A percentile compares a stretch with the other conserved stretches of the same genome.
Evolutionary conservation across 768 basidiomycete genomes (phyloP).

Genomic region (Podaxis sp.): DNA sequence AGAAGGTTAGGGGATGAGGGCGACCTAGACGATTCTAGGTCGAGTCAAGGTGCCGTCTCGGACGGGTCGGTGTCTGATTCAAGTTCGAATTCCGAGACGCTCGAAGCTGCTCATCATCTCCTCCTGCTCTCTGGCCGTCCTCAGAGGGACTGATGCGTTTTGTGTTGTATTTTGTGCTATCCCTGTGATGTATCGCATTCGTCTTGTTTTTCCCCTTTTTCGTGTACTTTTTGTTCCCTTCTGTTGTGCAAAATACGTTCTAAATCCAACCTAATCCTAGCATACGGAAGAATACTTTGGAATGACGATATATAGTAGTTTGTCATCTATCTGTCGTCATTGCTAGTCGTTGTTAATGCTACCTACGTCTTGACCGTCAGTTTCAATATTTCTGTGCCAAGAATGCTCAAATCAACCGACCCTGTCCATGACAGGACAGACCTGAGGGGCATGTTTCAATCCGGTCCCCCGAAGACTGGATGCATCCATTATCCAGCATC

Average conservation of each 20-base stretch:
- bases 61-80: not conserved
- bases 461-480: not conserved
- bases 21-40: not conserved
- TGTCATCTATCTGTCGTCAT: not conserved
- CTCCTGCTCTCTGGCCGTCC: slow-evolving; percentile 5
- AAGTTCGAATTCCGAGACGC: not conserved
- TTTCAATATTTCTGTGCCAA: no score
- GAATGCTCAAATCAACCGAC: no score
- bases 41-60: not conserved
- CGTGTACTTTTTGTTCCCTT: no score
- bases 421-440: no score
- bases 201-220: not conserved
- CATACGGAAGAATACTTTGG: no score
- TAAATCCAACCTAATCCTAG: no score
- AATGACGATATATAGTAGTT: no score
- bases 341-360: not conserved
- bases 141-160: not conserved
- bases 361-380: no score
- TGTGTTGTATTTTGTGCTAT: not conserved
- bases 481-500: not conserved
- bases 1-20: not conserved
- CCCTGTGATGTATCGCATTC: not conserved
- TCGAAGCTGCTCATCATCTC: slow-evolving; percentile 3
- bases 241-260: no score
- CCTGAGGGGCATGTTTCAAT: no score